Base-by-base conservation (phyloP, 2,329 filamentous ascomycete genomes). In the Claviceps capensis region DNA sequence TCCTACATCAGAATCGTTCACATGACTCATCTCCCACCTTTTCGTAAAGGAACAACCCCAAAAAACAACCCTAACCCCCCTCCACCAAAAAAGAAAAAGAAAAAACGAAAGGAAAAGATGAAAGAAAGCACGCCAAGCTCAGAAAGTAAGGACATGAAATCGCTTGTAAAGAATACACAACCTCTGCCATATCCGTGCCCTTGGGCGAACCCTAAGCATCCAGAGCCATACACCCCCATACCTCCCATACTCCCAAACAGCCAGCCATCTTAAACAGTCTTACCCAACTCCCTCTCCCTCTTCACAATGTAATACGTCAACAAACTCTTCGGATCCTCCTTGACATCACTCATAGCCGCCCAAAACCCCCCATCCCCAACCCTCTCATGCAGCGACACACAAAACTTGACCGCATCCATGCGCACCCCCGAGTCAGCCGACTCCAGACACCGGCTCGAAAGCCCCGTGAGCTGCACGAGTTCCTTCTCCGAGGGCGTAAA, bases 291-390 rank as follows among this genome's bases (percentile, higher is more conserved):
- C 50, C 79, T 70, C 66, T 84, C 80, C 63, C 75, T 74, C 72
- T 83, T 83, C 42, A 86, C 85, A 61, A 89, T 83, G 65, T 89
- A 90, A 63, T 90, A 90, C 9, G 84, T 89, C 60, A 90, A 82
- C 55, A 90, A 66, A 58, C 83, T 88, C 71, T 88, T 79, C 22
- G 85, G 80, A 57, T 87, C 85, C 57, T 88, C 85, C 61, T 79
- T 77, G 36, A 86, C 74, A 9, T 70, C 75, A 53, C 73, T 78
- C 60, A 89, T 72, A 23, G 76, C 75, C 37, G 75, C 76, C 86
- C 86, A 91, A 63, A 90, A 90, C 34, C 61, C 62, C 9, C 60
- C 66, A 51, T 83, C 79, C 13, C 81, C 80, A 8, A 84, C 72
- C 11, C 77, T 67, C 47, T 74, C 72, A 63, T 89, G 84, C 55